Evolutionary conservation across 2,329 filamentous ascomycete species (phyloP), one percentile per base, ranked within the genome.

Genomic region (Exserohilum rostratum): DNA sequence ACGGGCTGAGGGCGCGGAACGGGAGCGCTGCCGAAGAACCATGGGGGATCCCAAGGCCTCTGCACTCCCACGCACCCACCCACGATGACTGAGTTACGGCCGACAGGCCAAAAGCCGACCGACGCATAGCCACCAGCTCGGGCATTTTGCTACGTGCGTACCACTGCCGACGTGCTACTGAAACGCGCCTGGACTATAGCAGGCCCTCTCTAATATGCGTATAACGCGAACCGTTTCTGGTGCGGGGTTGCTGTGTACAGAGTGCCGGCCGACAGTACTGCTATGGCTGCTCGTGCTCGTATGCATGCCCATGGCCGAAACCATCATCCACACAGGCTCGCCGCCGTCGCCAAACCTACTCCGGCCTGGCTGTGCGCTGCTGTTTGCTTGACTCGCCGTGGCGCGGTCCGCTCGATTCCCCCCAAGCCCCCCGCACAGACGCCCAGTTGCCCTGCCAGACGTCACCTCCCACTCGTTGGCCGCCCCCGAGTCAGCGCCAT

Each of bases 221-320:
- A 52, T 15, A 55, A 56, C 61, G 44, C 46, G 25, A 46, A 46
- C 52, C 46, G 53, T 63, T 55, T 55, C 55, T 57, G 54, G 37
- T 39, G 50, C 55, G 53, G 50, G 50, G 44, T 38, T 15, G 39
- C 22, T 44, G 34, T 45, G 31, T 33, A 34, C 13, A 7, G n/a
- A 39, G 45, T 31, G 25, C n/a, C 35, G 20, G 17, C 20, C 29
- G n/a, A n/a, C n/a, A n/a, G n/a, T n/a, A n/a, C n/a, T n/a, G 29
- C 34, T 43, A 43, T 35, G 29, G 30, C 20, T n/a, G 29, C 39
- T 25, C 4, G 4, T 25, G 22, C 22, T 25, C 4, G 4, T 25
- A 7, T 25, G 22, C 4, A 25, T 7, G 4, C 4, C 22, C 22
- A 25, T 7, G 22, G 22, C 22, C 10, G 3, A 46, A 35, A 12